Base-by-base conservation (phyloP, 257 asterid genomes). In the Gardenia jasminoides region DNA sequence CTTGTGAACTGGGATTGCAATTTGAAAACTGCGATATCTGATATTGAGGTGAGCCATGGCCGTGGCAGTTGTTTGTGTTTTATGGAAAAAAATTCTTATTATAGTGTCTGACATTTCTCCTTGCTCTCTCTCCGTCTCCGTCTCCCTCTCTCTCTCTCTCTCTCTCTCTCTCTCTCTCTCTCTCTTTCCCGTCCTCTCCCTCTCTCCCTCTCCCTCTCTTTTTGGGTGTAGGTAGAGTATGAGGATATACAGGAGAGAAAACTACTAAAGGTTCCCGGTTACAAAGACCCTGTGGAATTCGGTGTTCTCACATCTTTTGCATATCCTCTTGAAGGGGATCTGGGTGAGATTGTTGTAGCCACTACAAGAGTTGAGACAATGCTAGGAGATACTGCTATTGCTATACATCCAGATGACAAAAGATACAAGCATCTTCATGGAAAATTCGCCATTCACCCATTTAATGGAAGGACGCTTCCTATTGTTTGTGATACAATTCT, bases 371-470 rank as follows among this genome's bases (percentile, higher is more conserved):
- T 93, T 80, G 99, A 96, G 83, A 93, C 99, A 72, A 92, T 93
- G 99, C 91, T 96, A 67, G 99, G 99, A 65, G 99, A 93, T 82
- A 90, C 99, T 68, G 99, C 99, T 24, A 89, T 96, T 83, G 98
- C 99, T 47, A 83, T 96, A 80, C 99, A 96, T 86, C 98, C 99
- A 10, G 85, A 93, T 77, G 99, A 96, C 82, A 76, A 85, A 65
- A 87, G 96, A 86, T 96, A 96, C 88, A 85, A 79, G 70, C 89
- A 93, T 87, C 91, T 96, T 80, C 99, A 92, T 64, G 97, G 96
- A 72, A 93, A 89, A 83, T 91, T 79, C 72, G 99, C 96, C 2
- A 58, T 93, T 61, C 99, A 96, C 83, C 99, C 99, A 75, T 96
- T 93, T 74, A 91, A 86, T 79, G 96, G 94, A 75, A 88, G 98